Percentiles rank a stretch among this genome's conserved stretches.
These are phyloP conservation scores for Lactarius indigo DNA, from an alignment of 768 basidiomycete species.

Conservation along the genomic window DNA sequence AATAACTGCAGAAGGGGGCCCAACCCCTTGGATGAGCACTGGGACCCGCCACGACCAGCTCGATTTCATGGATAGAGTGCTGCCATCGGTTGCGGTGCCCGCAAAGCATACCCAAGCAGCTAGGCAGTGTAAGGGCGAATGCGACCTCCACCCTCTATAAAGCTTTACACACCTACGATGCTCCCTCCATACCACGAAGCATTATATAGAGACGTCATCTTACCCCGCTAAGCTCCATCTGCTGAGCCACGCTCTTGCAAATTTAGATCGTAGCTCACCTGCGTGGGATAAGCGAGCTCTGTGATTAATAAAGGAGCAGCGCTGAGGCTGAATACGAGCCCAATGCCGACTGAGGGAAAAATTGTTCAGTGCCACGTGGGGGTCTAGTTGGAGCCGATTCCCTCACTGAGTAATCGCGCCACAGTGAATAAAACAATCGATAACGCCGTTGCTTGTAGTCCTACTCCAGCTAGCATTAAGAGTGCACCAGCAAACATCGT, in stretches of 20 bases:
- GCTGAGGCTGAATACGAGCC: conserved; percentile 58
- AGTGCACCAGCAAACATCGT: conserved; percentile 58
- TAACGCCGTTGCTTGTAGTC: conserved; percentile 47
- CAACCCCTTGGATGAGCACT: conserved; percentile 56
- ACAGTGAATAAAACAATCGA: conserved; percentile 52
- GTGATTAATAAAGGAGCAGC: conserved; percentile 61
- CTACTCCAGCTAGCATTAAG: conserved; percentile 64
- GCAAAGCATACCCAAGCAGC: conserved; percentile 47
- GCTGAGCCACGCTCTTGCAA: conserved; percentile 27
- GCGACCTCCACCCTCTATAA: conserved; percentile 29
- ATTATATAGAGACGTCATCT: conserved; percentile 65
- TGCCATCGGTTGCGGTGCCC: conserved; percentile 32
- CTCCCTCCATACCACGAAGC: conserved; percentile 74
- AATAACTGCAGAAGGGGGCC: conserved; percentile 54
- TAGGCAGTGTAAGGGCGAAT: conserved; percentile 16
- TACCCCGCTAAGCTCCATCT: conserved; percentile 39
- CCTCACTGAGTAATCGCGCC: conserved; percentile 52
- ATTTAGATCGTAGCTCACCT: conserved; percentile 36
- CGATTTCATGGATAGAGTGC: conserved; percentile 29
- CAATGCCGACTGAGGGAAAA: conserved; percentile 52
- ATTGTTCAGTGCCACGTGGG: conserved; percentile 2
- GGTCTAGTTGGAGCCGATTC: not conserved
- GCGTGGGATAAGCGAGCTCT: conserved; percentile 69
- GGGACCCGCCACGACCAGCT: conserved; percentile 66
- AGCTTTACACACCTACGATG: conserved; percentile 44